Percentiles rank a stretch among this genome's conserved stretches.
Evolutionary conservation across 345 rosid genomes (phyloP).

Genomic region (Litchi chinensis): DNA sequence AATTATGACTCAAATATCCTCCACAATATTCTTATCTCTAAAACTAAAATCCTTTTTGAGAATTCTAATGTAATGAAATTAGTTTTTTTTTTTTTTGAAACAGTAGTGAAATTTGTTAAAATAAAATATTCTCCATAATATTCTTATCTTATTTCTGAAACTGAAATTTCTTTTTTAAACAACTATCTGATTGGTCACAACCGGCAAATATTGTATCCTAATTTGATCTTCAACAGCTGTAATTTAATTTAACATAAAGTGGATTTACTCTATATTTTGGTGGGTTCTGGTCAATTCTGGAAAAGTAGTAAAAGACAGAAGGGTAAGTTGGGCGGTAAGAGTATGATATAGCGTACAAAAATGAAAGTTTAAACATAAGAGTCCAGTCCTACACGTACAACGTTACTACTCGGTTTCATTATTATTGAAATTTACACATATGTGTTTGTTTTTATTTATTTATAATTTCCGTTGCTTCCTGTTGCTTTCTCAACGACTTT

Average conservation of each 20-base stretch:
- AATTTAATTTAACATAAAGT: no score
- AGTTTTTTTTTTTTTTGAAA: no score
- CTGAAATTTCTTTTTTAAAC: no score
- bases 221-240: no score
- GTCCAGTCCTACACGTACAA: conserved; percentile 15
- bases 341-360: neutral
- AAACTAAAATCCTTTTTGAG: no score
- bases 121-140: no score
- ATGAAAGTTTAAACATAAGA: neutral
- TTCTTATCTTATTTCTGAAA: no score
- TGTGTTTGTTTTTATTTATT: neutral
- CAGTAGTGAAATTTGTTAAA: no score
- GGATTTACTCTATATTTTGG: neutral
- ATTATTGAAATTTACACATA: neutral
- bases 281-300: conserved; percentile 17
- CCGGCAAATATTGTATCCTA: no score
- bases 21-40: neutral
- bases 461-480: conserved; percentile 21
- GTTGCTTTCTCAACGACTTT: conserved; percentile 8
- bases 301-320: neutral
- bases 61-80: no score
- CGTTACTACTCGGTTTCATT: neutral
- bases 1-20: neutral
- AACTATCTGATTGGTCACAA: no score
- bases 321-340: neutral